Base-by-base conservation (phyloP, 1,139 yeast genomes). In the Taphrina wiesneri region DNA sequence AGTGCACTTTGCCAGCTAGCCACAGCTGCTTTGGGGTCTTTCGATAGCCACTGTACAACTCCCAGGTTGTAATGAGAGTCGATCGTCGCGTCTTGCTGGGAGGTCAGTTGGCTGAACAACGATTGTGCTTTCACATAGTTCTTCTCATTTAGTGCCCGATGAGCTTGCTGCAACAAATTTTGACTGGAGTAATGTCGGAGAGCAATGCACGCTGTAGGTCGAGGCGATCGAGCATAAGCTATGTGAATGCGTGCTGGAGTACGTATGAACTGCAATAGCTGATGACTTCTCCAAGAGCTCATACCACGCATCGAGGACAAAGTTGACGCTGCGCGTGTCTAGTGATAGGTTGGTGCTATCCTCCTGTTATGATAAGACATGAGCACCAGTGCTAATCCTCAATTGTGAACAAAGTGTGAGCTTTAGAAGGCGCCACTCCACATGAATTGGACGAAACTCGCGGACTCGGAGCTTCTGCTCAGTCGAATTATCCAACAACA, bases 41-140 rank as follows among this genome's bases (percentile, higher is more conserved):
- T 52, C 52, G 45, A 41, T 28, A 60, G 23, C 64, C 64, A 60
- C 39, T 60, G 52, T 2, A 60, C 57, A n/a, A 60, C 64, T n/a
- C 64, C 64, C 13, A 60, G 43, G 1, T 60, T 60, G 52, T 60
- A 60, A 23, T 53, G 30, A 11, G 34, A 36, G 5, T 49, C 64
- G 23, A 53, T 46, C 7, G 52, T 49, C 26, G 64, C 36, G 3
- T 39, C 39, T 23, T 39, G 26, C 1, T 49, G 34, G 11, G 41
- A 11, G 17, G 57, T 28, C 15, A 60, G 30, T 23, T 49, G 23
- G 7, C 21, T 23, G 17, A 60, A 60, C 13, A 60, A 32, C n/a
- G 52, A 34, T 17, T 39, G 41, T 11, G 64, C 64, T 25, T 60
- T 60, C 15, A 26, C 15, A 47, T 47, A 43, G 17, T 60, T 21